Evolutionary conservation across 2,329 filamentous ascomycete genomes (phyloP).

Genomic region (Spiromastix sp.): DNA sequence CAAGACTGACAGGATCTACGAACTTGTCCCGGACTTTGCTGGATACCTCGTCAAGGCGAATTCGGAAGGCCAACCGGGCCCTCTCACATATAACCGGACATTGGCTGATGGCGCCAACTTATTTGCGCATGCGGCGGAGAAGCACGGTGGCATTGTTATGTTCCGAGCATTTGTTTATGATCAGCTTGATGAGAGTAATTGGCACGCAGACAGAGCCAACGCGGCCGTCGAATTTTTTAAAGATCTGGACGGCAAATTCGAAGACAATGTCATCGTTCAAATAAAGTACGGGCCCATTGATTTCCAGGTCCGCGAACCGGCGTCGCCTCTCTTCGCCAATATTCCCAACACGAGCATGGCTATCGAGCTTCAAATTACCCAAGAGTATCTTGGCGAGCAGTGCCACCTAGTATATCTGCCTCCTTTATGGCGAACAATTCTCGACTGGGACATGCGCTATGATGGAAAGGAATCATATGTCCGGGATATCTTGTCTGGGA

Average conservation of each 20-base stretch:
- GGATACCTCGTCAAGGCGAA: constrained; percentile 64
- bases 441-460: constrained; percentile 57
- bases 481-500: constrained; percentile 50
- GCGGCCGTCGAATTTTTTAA: constrained; percentile 59
- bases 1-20: constrained; percentile 50
- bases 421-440: constrained; percentile 57
- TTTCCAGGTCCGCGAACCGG: constrained; percentile 60
- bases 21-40: constrained; percentile 53
- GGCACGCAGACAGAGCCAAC: constrained; percentile 59
- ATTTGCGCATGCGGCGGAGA: constrained; percentile 50
- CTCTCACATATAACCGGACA: constrained; percentile 59
- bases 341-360: constrained; percentile 39
- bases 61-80: constrained; percentile 62
- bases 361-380: constrained; percentile 57
- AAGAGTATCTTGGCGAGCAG: constrained; percentile 64
- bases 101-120: constrained; percentile 58
- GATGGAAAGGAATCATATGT: constrained; percentile 47
- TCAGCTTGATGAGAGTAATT: constrained; percentile 44
- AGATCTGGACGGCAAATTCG: constrained; percentile 53
- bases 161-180: constrained; percentile 66
- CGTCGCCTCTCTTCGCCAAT: constrained; percentile 53
- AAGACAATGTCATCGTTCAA: constrained; percentile 61
- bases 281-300: constrained; percentile 68
- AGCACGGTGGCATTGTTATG: constrained; percentile 54
- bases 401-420: constrained; percentile 57